Evolutionary conservation across 2,329 filamentous ascomycete genomes (phyloP).

Genomic region (Hyphodiscus sp.): DNA sequence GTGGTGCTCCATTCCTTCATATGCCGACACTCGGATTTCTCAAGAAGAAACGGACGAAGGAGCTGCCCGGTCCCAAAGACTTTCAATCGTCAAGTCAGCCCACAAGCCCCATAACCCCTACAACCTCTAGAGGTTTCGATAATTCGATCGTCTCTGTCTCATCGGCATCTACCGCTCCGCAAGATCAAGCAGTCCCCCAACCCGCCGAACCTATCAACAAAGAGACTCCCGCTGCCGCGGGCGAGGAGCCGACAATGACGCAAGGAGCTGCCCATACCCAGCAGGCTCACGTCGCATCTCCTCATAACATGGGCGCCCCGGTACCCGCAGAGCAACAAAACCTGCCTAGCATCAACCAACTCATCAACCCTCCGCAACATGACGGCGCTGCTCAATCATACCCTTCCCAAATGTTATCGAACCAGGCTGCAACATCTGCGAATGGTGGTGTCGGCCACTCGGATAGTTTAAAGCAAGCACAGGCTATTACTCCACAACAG

Average conservation of each 20-base stretch:
- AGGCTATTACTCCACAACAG: conserved; percentile 6
- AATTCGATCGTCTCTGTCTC: conserved; percentile 34
- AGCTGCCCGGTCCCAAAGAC: conserved; percentile 63
- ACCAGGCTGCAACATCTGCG: conserved; percentile 13
- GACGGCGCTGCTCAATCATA: conserved; percentile 35
- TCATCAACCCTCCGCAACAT: conserved; percentile 63
- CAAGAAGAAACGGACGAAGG: conserved; percentile 98
- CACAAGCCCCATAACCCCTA: conserved; percentile 56
- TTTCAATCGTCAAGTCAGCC: conserved; percentile 59
- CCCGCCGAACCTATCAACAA: conserved; percentile 21
- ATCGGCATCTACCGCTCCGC: conserved; percentile 30
- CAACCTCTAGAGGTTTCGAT: conserved; percentile 44
- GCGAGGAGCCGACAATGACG: conserved; percentile 28
- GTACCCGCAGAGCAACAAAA: conserved; percentile 44
- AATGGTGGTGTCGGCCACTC: conserved; percentile 5
- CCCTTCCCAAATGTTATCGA: conserved; percentile 22
- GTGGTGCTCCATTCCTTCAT: conserved; percentile 26
- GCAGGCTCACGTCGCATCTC: conserved; percentile 20
- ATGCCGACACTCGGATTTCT: conserved; percentile 97
- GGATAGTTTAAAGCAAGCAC: conserved; percentile 5
- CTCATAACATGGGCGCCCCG: conserved; percentile 23
- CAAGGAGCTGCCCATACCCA: conserved; percentile 29
- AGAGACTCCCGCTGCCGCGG: conserved; percentile 25
- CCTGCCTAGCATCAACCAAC: conserved; percentile 73
- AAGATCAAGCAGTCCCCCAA: conserved; percentile 24